A percentile compares a stretch with the other conserved stretches of the same genome.
phyloP scores from a whole-genome alignment of 169 alveolate species.

The Plasmodium vivax region DNA sequence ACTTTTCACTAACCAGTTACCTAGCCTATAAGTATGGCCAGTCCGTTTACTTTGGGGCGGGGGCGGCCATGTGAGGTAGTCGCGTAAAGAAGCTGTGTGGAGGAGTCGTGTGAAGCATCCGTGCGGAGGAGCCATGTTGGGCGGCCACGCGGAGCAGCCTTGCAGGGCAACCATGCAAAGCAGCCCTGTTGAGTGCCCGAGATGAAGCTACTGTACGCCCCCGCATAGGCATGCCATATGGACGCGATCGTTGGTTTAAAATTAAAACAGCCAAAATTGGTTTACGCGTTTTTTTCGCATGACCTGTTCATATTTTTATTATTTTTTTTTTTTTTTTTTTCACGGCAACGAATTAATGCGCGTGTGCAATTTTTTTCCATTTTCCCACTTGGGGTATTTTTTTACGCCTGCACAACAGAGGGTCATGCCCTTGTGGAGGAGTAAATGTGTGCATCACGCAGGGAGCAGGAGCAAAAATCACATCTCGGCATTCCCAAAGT shows the following conservation, averaged over 20 bases:
- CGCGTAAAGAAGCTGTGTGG: not conserved
- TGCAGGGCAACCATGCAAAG: too few species aligned
- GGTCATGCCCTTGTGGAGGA: not conserved
- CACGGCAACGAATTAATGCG: not conserved
- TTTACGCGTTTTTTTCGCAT: not conserved
- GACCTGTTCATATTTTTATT: not conserved
- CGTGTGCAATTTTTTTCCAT: not conserved
- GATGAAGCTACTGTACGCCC: not conserved
- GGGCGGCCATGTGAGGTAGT: not conserved
- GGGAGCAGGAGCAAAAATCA: not conserved
- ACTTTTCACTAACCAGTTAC: conserved; percentile 55
- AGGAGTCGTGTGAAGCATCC: not conserved
- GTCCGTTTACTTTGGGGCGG: conserved; percentile 9
- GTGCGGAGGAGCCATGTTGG: not conserved
- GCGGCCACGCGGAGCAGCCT: not conserved
- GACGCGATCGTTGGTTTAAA: not conserved
- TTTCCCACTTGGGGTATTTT: not conserved
- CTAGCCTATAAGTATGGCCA: conserved; percentile 71
- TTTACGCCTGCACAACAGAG: not conserved
- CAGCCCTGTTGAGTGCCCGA: not conserved
- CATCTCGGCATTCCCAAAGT: not conserved
- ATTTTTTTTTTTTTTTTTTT: not conserved
- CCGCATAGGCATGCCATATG: not conserved
- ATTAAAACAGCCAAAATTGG: not conserved
- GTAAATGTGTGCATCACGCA: not conserved